phyloP scores from a whole-genome alignment of 768 basidiomycete species.

The Hypholoma sublateritium region DNA sequence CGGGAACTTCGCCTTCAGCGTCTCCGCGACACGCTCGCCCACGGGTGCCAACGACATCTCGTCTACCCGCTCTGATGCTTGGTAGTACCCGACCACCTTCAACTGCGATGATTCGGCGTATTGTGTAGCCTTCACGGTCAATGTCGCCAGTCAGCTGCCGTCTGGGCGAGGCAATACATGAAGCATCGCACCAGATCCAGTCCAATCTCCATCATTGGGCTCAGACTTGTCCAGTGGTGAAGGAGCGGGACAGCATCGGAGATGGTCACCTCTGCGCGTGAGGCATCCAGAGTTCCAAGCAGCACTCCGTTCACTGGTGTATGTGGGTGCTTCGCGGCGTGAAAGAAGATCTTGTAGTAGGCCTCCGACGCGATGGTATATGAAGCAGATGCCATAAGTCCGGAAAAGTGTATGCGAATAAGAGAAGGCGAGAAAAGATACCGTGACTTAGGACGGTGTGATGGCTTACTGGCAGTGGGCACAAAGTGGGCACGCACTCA shows the following conservation, averaged over 20 bases:
- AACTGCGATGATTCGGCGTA: conserved; percentile 56
- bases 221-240: conserved; percentile 83
- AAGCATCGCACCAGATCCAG: conserved; percentile 61
- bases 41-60: conserved; percentile 63
- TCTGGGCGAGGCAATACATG: background rate
- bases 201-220: conserved; percentile 86
- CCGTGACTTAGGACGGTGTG: background rate
- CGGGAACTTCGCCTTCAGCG: conserved; percentile 51
- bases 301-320: conserved; percentile 75
- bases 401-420: background rate
- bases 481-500: background rate
- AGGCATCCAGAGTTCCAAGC: conserved; percentile 47
- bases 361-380: conserved; percentile 62
- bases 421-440: background rate
- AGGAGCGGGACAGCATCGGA: conserved; percentile 74
- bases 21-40: conserved; percentile 60
- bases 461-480: background rate
- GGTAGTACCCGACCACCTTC: conserved; percentile 71
- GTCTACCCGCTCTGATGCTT: conserved; percentile 65
- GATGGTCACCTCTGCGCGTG: conserved; percentile 41
- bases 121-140: conserved; percentile 47
- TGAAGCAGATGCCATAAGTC: conserved; percentile 20
- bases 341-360: conserved; percentile 74
- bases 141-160: background rate
- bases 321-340: conserved; percentile 80